Percentiles rank a stretch among this genome's conserved stretches.
Conservation (phyloP, 208 protist genomes). For the Acanthamoeba sp. region DNA sequence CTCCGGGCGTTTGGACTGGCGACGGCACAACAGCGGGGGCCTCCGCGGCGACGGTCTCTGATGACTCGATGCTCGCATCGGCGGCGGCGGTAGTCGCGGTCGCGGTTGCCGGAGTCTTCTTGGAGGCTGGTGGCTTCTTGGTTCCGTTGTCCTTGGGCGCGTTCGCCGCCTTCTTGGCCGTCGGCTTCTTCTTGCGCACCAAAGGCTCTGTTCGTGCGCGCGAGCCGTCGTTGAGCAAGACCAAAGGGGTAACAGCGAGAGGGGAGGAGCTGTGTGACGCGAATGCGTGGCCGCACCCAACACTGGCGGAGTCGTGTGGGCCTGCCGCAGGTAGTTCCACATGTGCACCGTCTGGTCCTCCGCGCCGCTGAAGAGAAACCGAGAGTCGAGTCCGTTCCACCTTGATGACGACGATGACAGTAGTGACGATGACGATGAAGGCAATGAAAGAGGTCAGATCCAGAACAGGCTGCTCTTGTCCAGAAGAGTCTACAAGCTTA, state of each 20-base stretch:
- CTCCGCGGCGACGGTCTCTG: too few species aligned
- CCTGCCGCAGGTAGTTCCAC: slow-evolving; percentile 5
- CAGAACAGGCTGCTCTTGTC: background rate
- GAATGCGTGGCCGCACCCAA: background rate
- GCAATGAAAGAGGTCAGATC: background rate
- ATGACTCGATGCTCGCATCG: too few species aligned
- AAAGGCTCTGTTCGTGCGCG: background rate
- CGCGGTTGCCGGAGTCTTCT: background rate
- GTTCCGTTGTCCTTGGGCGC: background rate
- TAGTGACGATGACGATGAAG: background rate
- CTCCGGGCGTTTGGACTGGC: too few species aligned
- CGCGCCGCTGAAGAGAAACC: slow-evolving; percentile 51
- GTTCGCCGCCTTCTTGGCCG: background rate
- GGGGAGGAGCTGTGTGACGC: too few species aligned
- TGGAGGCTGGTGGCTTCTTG: background rate
- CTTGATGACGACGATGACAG: background rate
- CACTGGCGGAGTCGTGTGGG: background rate
- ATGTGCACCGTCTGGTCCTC: slow-evolving; percentile 41
- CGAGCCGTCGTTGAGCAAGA: too few species aligned
- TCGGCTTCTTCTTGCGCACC: slow-evolving; percentile 23
- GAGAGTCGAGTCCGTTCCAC: slow-evolving; percentile 35
- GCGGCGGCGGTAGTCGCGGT: background rate
- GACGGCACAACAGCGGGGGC: too few species aligned
- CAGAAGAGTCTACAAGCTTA: background rate
- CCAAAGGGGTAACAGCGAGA: background rate